Percentiles rank a stretch among this genome's conserved stretches.
These are phyloP conservation scores for Trifolium repens DNA, from an alignment of 306 rosid species.

Conservation along the genomic window DNA sequence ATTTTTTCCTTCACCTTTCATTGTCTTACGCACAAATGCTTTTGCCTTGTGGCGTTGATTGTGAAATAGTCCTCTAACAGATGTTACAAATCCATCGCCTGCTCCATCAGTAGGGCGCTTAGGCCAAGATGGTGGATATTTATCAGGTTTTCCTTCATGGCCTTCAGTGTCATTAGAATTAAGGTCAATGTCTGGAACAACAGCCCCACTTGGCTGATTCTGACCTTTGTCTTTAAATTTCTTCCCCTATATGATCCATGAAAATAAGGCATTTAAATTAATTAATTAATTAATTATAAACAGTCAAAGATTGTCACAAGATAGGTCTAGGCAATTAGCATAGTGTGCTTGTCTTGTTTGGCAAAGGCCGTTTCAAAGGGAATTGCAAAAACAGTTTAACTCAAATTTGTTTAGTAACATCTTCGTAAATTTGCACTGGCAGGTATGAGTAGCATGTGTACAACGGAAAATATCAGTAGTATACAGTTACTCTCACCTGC, in stretches of 20 bases:
- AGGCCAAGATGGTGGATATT: slow-evolving; percentile 64
- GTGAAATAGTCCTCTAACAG: slow-evolving; percentile 78
- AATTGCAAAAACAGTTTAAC: slow-evolving; percentile 8
- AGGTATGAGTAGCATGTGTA: slow-evolving; percentile 15
- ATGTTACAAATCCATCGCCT: slow-evolving; percentile 97
- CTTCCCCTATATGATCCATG: slow-evolving; percentile 66
- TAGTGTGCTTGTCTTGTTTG: slow-evolving; percentile 19
- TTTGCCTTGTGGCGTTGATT: slow-evolving; percentile 93
- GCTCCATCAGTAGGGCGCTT: slow-evolving; percentile 95
- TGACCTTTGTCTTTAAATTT: slow-evolving; percentile 89
- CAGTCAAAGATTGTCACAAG: slow-evolving; percentile 24
- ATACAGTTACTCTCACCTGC: slow-evolving; percentile 64
- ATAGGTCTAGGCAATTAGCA: slow-evolving; percentile 26
- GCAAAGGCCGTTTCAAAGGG: slow-evolving; percentile 20
- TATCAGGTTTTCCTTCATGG: slow-evolving; percentile 70
- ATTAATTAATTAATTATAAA: slow-evolving; percentile 6
- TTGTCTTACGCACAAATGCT: slow-evolving; percentile 76
- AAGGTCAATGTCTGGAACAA: slow-evolving; percentile 62
- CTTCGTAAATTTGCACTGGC: slow-evolving; percentile 34
- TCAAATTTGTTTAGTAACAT: neutral
- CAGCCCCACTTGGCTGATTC: slow-evolving; percentile 51
- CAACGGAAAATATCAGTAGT: slow-evolving; percentile 1
- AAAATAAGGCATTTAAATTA: slow-evolving; percentile 28
- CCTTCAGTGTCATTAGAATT: slow-evolving; percentile 72
- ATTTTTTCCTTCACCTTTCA: slow-evolving; percentile 79